These are phyloP conservation scores for Pythium volutum DNA, from an alignment of 352 stramenopile genomes.

Conservation along the genomic window DNA sequence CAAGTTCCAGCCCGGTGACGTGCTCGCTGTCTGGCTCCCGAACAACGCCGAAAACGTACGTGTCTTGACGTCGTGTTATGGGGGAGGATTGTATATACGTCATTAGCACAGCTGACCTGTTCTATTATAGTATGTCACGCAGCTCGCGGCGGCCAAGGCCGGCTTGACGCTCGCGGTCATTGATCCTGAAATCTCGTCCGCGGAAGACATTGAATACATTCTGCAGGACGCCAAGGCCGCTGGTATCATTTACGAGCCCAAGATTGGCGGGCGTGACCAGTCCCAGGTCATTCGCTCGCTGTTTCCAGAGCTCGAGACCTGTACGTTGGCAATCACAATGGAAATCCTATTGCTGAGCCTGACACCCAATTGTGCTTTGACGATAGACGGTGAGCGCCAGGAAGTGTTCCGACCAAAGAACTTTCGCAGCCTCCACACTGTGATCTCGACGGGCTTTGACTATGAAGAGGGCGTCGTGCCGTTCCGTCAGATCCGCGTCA, in stretches of 20 bases:
- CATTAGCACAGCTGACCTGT: background rate
- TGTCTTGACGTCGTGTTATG: background rate
- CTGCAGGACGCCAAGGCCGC: constrained; percentile 78
- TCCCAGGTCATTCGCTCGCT: constrained; percentile 65
- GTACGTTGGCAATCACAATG: constrained; percentile 36
- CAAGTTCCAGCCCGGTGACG: constrained; percentile 65
- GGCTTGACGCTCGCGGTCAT: constrained; percentile 83
- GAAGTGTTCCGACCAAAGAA: constrained; percentile 76
- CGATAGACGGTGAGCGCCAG: constrained; percentile 42
- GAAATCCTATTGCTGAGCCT: background rate
- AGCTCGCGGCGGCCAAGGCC: constrained; percentile 80
- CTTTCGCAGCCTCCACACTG: constrained; percentile 77
- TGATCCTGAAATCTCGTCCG: constrained; percentile 64
- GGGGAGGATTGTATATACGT: background rate
- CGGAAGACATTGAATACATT: constrained; percentile 78
- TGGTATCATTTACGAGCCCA: constrained; percentile 82
- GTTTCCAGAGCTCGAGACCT: constrained; percentile 75
- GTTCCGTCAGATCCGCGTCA: constrained; percentile 80
- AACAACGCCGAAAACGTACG: constrained; percentile 79
- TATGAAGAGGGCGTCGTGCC: constrained; percentile 69
- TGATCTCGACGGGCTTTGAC: constrained; percentile 83
- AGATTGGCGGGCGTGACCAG: constrained; percentile 73
- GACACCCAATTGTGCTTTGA: background rate
- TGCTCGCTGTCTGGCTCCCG: constrained; percentile 82
- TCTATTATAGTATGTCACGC: constrained; percentile 52